Base-by-base conservation (phyloP, 768 basidiomycete species). In the Boletellus ananas region DNA sequence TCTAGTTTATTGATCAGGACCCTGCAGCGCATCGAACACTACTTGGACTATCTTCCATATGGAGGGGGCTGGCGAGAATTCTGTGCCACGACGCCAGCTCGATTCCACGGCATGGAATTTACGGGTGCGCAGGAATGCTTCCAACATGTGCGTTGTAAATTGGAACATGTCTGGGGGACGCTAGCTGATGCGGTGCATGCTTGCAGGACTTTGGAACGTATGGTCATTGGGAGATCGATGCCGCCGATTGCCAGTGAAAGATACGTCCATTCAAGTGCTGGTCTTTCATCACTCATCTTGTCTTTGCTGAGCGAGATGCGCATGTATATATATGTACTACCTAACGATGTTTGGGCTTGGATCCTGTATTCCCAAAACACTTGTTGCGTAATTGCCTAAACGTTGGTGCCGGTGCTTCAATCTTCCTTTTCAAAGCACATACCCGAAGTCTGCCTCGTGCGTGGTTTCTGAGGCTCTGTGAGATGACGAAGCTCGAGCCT, bases 61-160 rank as follows among this genome's bases (percentile, higher is more conserved):
- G 63, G 66, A 6, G 44, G 58, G 14, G 61, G 63, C 21, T 70
- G 68, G 67, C 52, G 55, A 10, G 58, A 61, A 41, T 64, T 70
- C 41, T 70, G 69, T 43, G 63, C 69, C 13, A 68, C 67, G 7
- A 70, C 68, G 1, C 68, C 68, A 0, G 60, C 47, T 1, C 46
- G 31, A 11, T 67, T 70, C 50, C 52, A 16, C n/a, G 55, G 57
- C 6, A 43, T 67, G 49, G 58, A 61, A 18, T 70, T 67, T 35
- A 20, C 39, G 0, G 58, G 60, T 14, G 60, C 67, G 0, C 43
- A 63, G 1, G 43, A 54, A 41, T 69, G 64, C 27, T 59, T 52
- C 44, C 47, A 61, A 45, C 18, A 17, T 3, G 64, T 66, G 34
- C 38, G 64, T 52, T 25, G 34, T 21, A 39, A n/a, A 35, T 11